Evolutionary conservation across 1,284 basidiomycete genomes (phyloP), one percentile per base, ranked within the genome.

Genomic region (Meira nashicola): DNA sequence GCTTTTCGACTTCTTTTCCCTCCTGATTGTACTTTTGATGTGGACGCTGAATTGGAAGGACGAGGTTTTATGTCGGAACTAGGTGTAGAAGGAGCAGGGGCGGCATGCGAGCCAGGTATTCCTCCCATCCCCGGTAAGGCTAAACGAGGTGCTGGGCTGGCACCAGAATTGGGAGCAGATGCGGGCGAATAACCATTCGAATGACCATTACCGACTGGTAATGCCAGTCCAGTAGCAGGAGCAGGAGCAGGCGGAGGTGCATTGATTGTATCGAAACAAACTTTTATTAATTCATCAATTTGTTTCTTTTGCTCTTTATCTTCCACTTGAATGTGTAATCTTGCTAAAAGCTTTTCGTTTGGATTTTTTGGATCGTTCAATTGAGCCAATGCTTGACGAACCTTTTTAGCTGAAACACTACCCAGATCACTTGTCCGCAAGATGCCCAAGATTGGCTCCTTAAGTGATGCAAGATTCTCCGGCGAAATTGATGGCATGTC

Each of bases 61-160:
- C n/a, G 23, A 5, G 37, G 19, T 48, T n/a, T 15, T 33, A 8
- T 33, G 4, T 33, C 8, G 8, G 8, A 3, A 33, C 3, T 8
- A 28, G n/a, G 51, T 25, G 39, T 14, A 19, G 25, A 14, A 12
- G 17, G 33, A 12, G 14, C 14, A 14, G 4, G 37, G 37, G 14
- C 15, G 28, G 55, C 41, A 41, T 64, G 63, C 17, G 63, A 60
- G 23, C 70, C 68, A 15, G 65, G 63, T 9, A 70, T 64, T 39
- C 66, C 68, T 23, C 70, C 71, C 14, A 66, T 58, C 33, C 71
- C 71, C 10, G 71, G 71, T 3, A 74, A 62, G 28, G 70, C 66
- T 17, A 69, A 63, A 17, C 68, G 6, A 5, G 46, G 46, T 12
- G 21, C 21, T 21, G 17, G 8, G 11, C 19, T 43, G 14, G 40